A percentile compares a stretch with the other conserved stretches of the same genome.
Conservation (phyloP, 2,329 filamentous ascomycete genomes). For the Fusarium avenaceum region DNA sequence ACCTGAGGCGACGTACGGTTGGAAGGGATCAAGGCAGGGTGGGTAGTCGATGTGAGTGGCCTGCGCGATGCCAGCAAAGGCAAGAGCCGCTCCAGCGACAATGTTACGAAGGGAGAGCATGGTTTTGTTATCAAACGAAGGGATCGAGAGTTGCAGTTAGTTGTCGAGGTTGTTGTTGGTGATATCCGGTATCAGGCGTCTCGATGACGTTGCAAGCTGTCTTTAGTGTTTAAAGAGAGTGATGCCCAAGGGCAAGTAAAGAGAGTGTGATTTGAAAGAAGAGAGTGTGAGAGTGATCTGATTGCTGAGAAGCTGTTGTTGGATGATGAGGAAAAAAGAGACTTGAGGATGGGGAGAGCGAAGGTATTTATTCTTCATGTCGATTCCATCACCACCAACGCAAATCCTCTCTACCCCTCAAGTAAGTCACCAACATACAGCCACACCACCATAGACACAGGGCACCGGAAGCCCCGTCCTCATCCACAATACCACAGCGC, state of each 20-base stretch:
- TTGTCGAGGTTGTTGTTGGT: slow-evolving; percentile 19
- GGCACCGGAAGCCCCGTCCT: slow-evolving; percentile 39
- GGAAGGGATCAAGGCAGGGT: slow-evolving; percentile 60
- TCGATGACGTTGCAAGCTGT: slow-evolving; percentile 29
- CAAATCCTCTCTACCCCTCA: slow-evolving; percentile 1
- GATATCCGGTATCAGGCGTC: slow-evolving; percentile 10
- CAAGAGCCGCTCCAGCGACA: slow-evolving; percentile 56
- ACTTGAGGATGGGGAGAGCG: slow-evolving; percentile 9
- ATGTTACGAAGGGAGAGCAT: slow-evolving; percentile 47
- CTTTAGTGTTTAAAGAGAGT: slow-evolving; percentile 42
- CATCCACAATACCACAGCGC: slow-evolving; percentile 27
- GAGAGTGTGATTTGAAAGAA: slow-evolving; percentile 29
- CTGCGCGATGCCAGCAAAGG: slow-evolving; percentile 54
- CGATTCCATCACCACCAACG: neutral
- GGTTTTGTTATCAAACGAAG: slow-evolving; percentile 28
- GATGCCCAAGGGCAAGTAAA: slow-evolving; percentile 28
- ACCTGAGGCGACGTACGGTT: slow-evolving; percentile 63
- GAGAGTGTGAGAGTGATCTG: slow-evolving; percentile 40
- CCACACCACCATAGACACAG: slow-evolving; percentile 13
- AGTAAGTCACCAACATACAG: slow-evolving; percentile 16
- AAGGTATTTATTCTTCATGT: slow-evolving; percentile 44
- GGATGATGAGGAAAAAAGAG: slow-evolving; percentile 30
- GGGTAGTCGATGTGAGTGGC: slow-evolving; percentile 62
- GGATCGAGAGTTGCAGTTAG: slow-evolving; percentile 31
- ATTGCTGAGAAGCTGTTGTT: slow-evolving; percentile 45